phyloP scores from a whole-genome alignment of 2,329 filamentous ascomycete species.

The Conoideocrella luteorostrata region DNA sequence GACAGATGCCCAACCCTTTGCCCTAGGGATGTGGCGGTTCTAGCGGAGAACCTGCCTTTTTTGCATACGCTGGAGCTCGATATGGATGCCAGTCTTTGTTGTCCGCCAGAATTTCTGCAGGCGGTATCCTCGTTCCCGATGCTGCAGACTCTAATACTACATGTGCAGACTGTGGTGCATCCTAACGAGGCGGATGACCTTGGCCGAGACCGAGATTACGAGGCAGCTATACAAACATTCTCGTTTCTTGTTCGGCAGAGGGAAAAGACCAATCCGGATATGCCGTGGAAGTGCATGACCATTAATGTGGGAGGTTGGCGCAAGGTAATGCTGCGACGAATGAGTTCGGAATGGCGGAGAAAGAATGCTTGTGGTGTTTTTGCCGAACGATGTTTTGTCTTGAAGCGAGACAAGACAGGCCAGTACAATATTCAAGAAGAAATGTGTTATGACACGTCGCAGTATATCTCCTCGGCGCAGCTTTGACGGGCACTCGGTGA shows the following conservation, averaged over 20 bases:
- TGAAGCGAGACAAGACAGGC: slow-evolving; percentile 23
- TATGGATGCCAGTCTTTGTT: slow-evolving; percentile 33
- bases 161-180: slow-evolving; percentile 37
- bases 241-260: slow-evolving; percentile 25
- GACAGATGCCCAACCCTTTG: slow-evolving; percentile 35
- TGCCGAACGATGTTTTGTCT: slow-evolving; percentile 41
- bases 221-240: slow-evolving; percentile 28
- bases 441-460: slow-evolving; percentile 19
- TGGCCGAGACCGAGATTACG: slow-evolving; percentile 29
- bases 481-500: too few species aligned
- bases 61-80: slow-evolving; percentile 40
- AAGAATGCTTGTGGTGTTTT: slow-evolving; percentile 35
- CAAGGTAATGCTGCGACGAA: slow-evolving; percentile 36
- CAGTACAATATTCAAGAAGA: slow-evolving; percentile 20
- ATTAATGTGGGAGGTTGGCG: slow-evolving; percentile 44
- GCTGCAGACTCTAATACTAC: slow-evolving; percentile 35
- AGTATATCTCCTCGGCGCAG: slow-evolving; percentile 12
- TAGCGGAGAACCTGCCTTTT: slow-evolving; percentile 24
- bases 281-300: slow-evolving; percentile 33
- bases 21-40: slow-evolving; percentile 23
- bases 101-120: slow-evolving; percentile 30
- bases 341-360: slow-evolving; percentile 33
- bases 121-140: slow-evolving; percentile 32
- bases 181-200: slow-evolving; percentile 21
- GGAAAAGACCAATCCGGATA: slow-evolving; percentile 9